A percentile compares a stretch with the other conserved stretches of the same genome.
phyloP scores from a whole-genome alignment of 78 protist genomes.

The Isochrysis galbana region DNA sequence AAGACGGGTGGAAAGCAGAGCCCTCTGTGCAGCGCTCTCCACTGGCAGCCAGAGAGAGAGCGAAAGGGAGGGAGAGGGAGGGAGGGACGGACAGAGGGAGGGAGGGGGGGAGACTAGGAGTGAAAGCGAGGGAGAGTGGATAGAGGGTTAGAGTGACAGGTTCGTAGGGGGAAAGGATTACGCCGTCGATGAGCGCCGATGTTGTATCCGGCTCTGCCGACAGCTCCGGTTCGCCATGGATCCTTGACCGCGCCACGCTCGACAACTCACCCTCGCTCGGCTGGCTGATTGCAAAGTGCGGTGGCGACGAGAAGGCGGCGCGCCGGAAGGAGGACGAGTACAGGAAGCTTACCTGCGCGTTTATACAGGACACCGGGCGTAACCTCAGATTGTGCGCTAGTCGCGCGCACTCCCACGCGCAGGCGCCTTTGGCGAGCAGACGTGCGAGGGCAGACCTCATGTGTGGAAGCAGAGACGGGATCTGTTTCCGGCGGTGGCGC shows the following conservation, averaged over 20 bases:
- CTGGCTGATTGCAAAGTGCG: background rate
- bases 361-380: constrained; percentile 64
- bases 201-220: too few species aligned
- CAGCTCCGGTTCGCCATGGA: background rate
- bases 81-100: too few species aligned
- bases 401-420: background rate
- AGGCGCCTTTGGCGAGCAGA: background rate
- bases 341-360: constrained; percentile 43
- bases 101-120: too few species aligned
- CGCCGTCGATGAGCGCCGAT: too few species aligned
- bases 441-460: too few species aligned
- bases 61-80: too few species aligned
- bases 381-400: constrained; percentile 27
- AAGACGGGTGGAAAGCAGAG: too few species aligned
- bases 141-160: too few species aligned
- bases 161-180: too few species aligned
- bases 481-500: background rate
- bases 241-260: constrained; percentile 54
- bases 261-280: constrained; percentile 54
- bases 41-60: too few species aligned
- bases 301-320: background rate
- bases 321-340: constrained; percentile 36
- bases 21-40: too few species aligned
- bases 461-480: background rate
- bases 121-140: too few species aligned